A percentile compares a stretch with the other conserved stretches of the same genome.
phyloP scores from a whole-genome alignment of 2,329 filamentous ascomycete genomes.

The Rhynchosporium agropyri region DNA sequence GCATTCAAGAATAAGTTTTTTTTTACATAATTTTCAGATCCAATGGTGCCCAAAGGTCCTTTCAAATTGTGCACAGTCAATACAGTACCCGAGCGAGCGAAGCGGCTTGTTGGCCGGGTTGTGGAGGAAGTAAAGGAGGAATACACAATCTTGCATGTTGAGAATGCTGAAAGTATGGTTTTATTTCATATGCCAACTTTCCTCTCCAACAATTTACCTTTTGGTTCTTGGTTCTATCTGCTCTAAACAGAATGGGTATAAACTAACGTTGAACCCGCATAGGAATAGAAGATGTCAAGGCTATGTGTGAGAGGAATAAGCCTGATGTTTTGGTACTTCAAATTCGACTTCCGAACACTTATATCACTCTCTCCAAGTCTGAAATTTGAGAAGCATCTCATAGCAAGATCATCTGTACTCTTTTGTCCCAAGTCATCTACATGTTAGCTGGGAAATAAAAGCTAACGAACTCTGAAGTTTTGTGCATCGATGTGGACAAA shows the following conservation, averaged over 20 bases:
- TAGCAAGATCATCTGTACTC: neutral
- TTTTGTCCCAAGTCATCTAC: neutral
- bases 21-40: no score
- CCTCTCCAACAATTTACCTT: neutral
- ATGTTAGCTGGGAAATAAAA: neutral
- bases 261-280: conserved; percentile 10
- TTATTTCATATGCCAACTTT: neutral
- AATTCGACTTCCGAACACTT: neutral
- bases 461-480: conserved; percentile 49
- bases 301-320: conserved; percentile 53
- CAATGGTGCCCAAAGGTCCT: conserved; percentile 52
- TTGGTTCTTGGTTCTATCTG: neutral
- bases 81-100: conserved; percentile 66
- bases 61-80: conserved; percentile 70
- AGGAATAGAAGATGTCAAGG: conserved; percentile 59
- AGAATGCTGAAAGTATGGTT: conserved; percentile 61
- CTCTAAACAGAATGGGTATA: no score
- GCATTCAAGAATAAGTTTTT: no score
- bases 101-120: conserved; percentile 62
- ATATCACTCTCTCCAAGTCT: neutral
- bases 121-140: conserved; percentile 62
- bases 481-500: conserved; percentile 58
- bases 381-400: neutral
- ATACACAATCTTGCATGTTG: conserved; percentile 64
- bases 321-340: conserved; percentile 57